Evolutionary conservation across 805 yeast genomes (phyloP).

Genomic region (Wickerhamiella sergipiensis): DNA sequence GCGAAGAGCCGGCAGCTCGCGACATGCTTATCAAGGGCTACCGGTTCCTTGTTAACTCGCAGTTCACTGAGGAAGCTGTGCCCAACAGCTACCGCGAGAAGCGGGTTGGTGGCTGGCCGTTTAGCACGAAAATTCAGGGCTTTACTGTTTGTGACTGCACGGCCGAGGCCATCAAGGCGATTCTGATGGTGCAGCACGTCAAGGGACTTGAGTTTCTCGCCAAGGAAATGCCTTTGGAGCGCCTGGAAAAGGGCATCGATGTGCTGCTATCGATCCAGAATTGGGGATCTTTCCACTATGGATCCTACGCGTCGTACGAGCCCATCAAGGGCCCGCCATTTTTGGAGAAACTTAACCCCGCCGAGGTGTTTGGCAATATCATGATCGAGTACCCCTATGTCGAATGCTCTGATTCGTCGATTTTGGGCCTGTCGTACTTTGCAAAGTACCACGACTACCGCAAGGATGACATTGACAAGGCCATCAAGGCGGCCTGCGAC

Average conservation of each 20-base stretch:
- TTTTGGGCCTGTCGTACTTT: conserved; percentile 75
- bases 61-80: conserved; percentile 68
- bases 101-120: conserved; percentile 89
- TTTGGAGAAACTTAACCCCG: conserved; percentile 76
- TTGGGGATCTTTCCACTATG: conserved; percentile 61
- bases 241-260: conserved; percentile 59
- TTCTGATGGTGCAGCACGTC: conserved; percentile 73
- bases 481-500: conserved; percentile 59
- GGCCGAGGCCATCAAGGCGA: conserved; percentile 88
- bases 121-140: conserved; percentile 90
- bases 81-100: conserved; percentile 71
- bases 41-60: conserved; percentile 64
- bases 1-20: conserved; percentile 50
- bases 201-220: conserved; percentile 37
- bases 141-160: conserved; percentile 95
- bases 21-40: conserved; percentile 52
- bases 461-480: conserved; percentile 45
- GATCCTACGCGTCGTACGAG: conserved; percentile 90
- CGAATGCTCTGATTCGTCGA: conserved; percentile 94
- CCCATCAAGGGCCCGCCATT: conserved; percentile 64
- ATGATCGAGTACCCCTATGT: conserved; percentile 99
- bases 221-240: conserved; percentile 39
- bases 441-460: conserved; percentile 52
- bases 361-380: conserved; percentile 94
- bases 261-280: conserved; percentile 67